phyloP scores from a whole-genome alignment of 2,329 filamentous ascomycete species.

The Botrytis hyacinthi region DNA sequence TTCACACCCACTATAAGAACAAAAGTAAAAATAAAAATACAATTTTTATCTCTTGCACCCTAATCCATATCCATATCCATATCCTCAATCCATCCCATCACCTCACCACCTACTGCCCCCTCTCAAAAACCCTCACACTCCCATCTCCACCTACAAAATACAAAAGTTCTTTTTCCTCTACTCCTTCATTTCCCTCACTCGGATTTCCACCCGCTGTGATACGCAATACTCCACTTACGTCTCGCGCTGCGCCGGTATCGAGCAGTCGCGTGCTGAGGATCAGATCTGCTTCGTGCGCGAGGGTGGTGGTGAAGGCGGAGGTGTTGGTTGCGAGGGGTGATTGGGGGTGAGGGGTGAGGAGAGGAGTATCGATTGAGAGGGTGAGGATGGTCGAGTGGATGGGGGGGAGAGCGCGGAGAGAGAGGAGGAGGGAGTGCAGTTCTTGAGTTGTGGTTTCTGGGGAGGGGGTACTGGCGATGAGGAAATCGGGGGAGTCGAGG shows the following conservation, averaged over 20 bases:
- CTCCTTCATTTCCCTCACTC: conserved; percentile 17
- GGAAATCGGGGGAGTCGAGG: conserved; percentile 1
- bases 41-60: background rate
- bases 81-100: background rate
- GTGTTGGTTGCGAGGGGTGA: conserved; percentile 64
- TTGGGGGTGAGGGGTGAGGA: conserved; percentile 61
- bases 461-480: background rate
- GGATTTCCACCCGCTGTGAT: conserved; percentile 58
- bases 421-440: background rate
- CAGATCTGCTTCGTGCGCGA: conserved; percentile 72
- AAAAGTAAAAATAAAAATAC: background rate
- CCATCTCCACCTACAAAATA: conserved; percentile 82
- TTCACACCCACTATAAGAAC: background rate
- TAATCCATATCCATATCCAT: background rate
- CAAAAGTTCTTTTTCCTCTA: conserved; percentile 67
- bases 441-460: background rate
- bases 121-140: conserved; percentile 77
- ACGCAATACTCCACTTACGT: conserved; percentile 85
- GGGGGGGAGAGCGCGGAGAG: background rate
- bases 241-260: conserved; percentile 84
- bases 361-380: conserved; percentile 67
- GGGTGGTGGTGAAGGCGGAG: conserved; percentile 65
- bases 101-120: conserved; percentile 60
- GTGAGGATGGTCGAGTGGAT: conserved; percentile 63
- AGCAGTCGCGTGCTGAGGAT: conserved; percentile 72